Evolutionary conservation across 306 rosid species (phyloP).

Genomic region (Vigna hirtella): DNA sequence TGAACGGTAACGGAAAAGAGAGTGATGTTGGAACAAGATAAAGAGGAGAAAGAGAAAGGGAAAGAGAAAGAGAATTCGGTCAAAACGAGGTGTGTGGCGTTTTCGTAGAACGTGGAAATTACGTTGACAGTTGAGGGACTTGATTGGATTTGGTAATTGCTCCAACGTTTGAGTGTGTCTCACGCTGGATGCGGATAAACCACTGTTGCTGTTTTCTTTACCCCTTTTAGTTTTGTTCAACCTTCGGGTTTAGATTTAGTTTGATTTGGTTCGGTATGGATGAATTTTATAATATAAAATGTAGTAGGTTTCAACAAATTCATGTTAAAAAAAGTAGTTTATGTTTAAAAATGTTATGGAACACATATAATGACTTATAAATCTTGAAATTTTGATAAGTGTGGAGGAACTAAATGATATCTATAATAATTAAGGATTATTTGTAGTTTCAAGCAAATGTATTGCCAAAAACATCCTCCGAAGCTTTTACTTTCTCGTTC

Average conservation of each 20-base stretch:
- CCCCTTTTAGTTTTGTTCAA: background rate
- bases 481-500: no score
- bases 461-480: no score
- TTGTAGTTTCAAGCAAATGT: no score
- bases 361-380: no score
- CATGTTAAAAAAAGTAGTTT: no score
- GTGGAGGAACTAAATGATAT: no score
- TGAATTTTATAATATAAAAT: no score
- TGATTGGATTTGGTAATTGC: conserved; percentile 27
- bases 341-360: no score
- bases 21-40: conserved; percentile 16
- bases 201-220: background rate
- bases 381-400: no score
- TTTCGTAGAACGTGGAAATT: conserved; percentile 27
- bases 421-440: no score
- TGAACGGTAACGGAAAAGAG: conserved; percentile 30
- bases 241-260: background rate
- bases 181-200: conserved; percentile 8
- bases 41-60: background rate
- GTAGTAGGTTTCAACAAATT: no score
- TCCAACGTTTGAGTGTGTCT: conserved; percentile 1
- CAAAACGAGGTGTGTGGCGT: conserved; percentile 48
- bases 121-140: conserved; percentile 37
- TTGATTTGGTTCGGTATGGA: no score
- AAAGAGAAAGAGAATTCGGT: conserved; percentile 37